Evolutionary conservation across 2,329 filamentous ascomycete species (phyloP), one percentile per base, ranked within the genome.

Genomic region (Fusarium metavorans): DNA sequence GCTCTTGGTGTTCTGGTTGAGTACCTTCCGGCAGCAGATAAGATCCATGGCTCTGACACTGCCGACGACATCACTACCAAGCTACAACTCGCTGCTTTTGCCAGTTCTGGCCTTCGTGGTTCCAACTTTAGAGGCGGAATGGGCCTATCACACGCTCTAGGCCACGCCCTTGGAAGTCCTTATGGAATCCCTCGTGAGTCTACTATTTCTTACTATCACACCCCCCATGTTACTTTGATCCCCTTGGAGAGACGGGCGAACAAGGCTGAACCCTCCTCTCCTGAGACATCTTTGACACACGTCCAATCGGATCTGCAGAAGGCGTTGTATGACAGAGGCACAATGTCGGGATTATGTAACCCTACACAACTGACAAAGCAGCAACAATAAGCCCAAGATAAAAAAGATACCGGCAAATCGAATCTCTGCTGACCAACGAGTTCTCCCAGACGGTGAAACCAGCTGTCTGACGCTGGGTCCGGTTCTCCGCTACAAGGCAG

Each of bases 31-130:
- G 39, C 34, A 6, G 72, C 66, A 11, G 71, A 66, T 41, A 20
- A 43, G 2, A 20, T 68, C 4, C 72, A 75, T 10, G 70, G 70
- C 27, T 64, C 64, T 32, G 69, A 68, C 7, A 64, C 64, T 10
- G 70, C 58, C 30, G 32, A 66, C 16, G 37, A 76, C 13, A 41
- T 73, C 39, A 76, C 64, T 14, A 76, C 74, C 1, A 66, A 68
- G 59, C 68, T 76, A 50, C 72, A 76, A 45, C 70, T 76, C 32
- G 74, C 74, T 48, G 72, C 72, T 23, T 76, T 76, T 70, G 72
- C 74, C 23, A 76, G 70, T 54, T 75, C 74, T n/a, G 74, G 74
- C 6, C 66, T 76, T 39, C 72, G 72, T 18, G 74, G 74, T 14
- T 73, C 70, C 63, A 73, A 76, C 39, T 75, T 76, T 56, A 64